A percentile compares a stretch with the other conserved stretches of the same genome.
These are phyloP conservation scores for Cyanidium caldarium DNA, from an alignment of 23 red algal species.

Conservation along the genomic window DNA sequence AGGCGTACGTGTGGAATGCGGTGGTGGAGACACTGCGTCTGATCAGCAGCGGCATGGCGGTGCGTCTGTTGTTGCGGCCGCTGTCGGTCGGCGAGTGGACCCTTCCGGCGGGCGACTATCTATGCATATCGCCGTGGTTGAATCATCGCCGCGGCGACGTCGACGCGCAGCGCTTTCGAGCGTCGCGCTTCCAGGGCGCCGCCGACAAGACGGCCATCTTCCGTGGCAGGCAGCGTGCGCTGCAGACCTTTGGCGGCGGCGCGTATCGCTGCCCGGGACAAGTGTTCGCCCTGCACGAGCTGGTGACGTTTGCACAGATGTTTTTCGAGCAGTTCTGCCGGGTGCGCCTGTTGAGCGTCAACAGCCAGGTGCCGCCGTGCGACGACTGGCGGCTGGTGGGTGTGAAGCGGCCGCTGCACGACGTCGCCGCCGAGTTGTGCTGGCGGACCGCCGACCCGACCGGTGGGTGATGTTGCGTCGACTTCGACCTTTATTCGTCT, in stretches of 20 bases:
- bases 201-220: constrained; percentile 8
- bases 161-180: neutral
- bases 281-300: constrained; percentile 12
- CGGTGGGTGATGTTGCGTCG: too few relatives aligned
- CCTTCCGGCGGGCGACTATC: constrained; percentile 11
- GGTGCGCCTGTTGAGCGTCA: neutral
- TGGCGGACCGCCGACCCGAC: too few relatives aligned
- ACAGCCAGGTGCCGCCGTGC: neutral
- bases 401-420: neutral
- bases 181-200: neutral
- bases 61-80: neutral
- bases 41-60: neutral
- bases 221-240: neutral
- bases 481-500: too few relatives aligned
- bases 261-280: constrained; percentile 20
- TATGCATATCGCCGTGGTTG: constrained; percentile 9
- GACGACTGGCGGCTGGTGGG: neutral
- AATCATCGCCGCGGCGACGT: neutral
- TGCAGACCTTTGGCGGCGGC: constrained; percentile 17
- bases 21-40: constrained; percentile 16
- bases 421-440: too few relatives aligned
- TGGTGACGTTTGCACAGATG: neutral
- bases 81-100: neutral
- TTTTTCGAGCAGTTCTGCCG: neutral
- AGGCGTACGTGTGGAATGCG: neutral